These are phyloP conservation scores for Teunomyces tritomae DNA, from an alignment of 805 yeast species.

Conservation along the genomic window DNA sequence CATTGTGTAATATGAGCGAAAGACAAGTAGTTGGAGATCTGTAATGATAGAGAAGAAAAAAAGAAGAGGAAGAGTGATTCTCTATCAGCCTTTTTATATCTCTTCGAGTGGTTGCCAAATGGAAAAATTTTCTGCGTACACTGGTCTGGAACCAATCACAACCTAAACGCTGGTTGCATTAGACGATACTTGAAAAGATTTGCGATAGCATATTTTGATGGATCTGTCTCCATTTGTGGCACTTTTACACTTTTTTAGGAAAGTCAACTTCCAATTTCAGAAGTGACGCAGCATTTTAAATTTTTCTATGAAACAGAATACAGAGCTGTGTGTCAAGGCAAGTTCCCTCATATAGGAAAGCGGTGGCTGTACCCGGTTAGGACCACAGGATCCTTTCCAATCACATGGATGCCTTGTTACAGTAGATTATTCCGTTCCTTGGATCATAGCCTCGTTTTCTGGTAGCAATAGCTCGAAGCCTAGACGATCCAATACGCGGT, in stretches of 20 bases:
- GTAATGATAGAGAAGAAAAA: not conserved
- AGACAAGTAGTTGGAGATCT: slow-evolving; percentile 9
- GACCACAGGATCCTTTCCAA: no score
- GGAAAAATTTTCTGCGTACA: not conserved
- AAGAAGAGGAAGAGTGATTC: not conserved
- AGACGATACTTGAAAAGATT: not conserved
- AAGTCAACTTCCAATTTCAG: not conserved
- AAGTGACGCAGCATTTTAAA: not conserved
- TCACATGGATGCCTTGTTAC: no score
- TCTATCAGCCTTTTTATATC: not conserved
- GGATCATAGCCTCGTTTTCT: no score
- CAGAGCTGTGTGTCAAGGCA: not conserved
- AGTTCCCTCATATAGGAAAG: no score
- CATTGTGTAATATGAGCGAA: slow-evolving; percentile 23
- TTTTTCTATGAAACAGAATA: not conserved
- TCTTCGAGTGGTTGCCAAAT: not conserved
- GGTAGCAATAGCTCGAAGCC: no score
- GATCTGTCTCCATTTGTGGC: not conserved
- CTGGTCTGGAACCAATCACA: not conserved
- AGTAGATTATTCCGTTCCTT: no score
- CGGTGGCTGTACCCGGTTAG: no score
- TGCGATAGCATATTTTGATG: not conserved
- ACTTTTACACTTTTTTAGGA: not conserved
- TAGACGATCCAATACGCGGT: no score
- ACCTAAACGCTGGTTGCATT: not conserved